These are phyloP conservation scores for Backusella sp. DNA, from an alignment of 192 early-diverging fungal species.

Conservation along the genomic window DNA sequence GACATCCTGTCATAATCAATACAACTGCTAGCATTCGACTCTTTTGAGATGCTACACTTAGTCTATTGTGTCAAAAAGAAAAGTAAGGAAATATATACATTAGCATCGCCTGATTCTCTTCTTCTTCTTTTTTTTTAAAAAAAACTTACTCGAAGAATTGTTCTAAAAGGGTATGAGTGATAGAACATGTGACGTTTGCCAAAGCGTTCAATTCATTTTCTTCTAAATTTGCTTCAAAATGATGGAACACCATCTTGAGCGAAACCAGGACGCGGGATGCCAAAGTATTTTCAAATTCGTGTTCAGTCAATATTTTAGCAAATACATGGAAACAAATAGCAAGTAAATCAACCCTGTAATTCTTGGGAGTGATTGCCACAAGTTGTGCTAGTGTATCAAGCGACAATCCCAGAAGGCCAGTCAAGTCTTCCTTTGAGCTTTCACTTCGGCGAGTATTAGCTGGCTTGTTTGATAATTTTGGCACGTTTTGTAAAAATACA, in stretches of 20 bases:
- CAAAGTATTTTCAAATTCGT: constrained; percentile 42
- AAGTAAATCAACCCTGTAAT: constrained; percentile 46
- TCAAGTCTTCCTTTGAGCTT: constrained; percentile 18
- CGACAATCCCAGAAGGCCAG: constrained; percentile 32
- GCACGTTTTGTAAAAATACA: constrained; percentile 47
- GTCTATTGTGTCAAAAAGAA: neutral
- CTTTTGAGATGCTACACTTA: constrained; percentile 15
- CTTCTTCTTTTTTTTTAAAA: neutral
- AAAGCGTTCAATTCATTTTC: constrained; percentile 20
- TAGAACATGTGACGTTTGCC: constrained; percentile 21
- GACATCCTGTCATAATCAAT: constrained; percentile 35
- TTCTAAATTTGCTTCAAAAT: constrained; percentile 29
- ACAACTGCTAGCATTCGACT: constrained; percentile 29
- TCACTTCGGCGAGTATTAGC: neutral
- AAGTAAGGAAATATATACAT: neutral
- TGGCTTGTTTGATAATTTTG: constrained; percentile 31
- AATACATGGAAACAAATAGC: constrained; percentile 53
- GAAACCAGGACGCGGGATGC: constrained; percentile 45
- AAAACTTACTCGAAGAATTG: constrained; percentile 19
- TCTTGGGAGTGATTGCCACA: constrained; percentile 41
- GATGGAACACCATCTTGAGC: constrained; percentile 44
- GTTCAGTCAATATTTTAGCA: constrained; percentile 41
- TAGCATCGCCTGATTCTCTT: neutral
- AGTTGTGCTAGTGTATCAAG: constrained; percentile 46
- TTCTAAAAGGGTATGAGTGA: constrained; percentile 28